phyloP scores from a whole-genome alignment of 1,139 yeast species.

The Saccharomyces hybrid region DNA sequence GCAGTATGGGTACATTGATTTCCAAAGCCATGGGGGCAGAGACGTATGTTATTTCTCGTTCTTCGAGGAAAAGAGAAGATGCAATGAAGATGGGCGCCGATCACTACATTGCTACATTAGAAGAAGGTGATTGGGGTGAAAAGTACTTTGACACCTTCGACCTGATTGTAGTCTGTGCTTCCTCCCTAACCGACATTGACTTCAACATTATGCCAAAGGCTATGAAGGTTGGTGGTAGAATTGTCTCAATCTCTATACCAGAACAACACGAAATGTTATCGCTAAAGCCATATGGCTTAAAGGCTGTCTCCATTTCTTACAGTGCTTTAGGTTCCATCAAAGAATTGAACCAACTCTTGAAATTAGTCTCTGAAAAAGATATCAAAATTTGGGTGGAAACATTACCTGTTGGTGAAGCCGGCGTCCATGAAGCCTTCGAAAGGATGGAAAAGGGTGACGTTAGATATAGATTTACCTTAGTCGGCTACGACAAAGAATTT shows the following conservation, averaged over 20 bases:
- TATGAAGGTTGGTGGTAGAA: slow-evolving; percentile 41
- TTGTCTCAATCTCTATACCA: slow-evolving; percentile 51
- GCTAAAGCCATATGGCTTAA: slow-evolving; percentile 40
- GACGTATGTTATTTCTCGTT: slow-evolving; percentile 48
- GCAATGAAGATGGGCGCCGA: slow-evolving; percentile 49
- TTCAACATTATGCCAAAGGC: slow-evolving; percentile 34
- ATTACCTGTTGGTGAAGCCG: slow-evolving; percentile 45
- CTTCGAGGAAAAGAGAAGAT: slow-evolving; percentile 42
- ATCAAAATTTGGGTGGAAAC: slow-evolving; percentile 56
- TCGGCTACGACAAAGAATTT: slow-evolving; percentile 34
- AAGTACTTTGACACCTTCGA: slow-evolving; percentile 36
- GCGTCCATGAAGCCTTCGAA: slow-evolving; percentile 44
- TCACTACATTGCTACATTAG: slow-evolving; percentile 44
- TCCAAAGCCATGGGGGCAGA: slow-evolving; percentile 54
- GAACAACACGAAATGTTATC: slow-evolving; percentile 38
- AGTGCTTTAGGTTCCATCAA: slow-evolving; percentile 48
- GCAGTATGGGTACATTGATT: slow-evolving; percentile 52
- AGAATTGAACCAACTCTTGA: slow-evolving; percentile 50
- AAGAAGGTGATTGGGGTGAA: slow-evolving; percentile 37
- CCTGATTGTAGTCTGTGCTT: slow-evolving; percentile 45
- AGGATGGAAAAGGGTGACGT: slow-evolving; percentile 49
- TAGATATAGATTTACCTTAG: slow-evolving; percentile 56
- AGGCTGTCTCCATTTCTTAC: slow-evolving; percentile 26
- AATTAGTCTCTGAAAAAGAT: slow-evolving; percentile 45
- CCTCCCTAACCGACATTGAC: slow-evolving; percentile 39